Evolutionary conservation across 495 filamentous ascomycete genomes (phyloP).

Genomic region (Tetracladium marchalianum): DNA sequence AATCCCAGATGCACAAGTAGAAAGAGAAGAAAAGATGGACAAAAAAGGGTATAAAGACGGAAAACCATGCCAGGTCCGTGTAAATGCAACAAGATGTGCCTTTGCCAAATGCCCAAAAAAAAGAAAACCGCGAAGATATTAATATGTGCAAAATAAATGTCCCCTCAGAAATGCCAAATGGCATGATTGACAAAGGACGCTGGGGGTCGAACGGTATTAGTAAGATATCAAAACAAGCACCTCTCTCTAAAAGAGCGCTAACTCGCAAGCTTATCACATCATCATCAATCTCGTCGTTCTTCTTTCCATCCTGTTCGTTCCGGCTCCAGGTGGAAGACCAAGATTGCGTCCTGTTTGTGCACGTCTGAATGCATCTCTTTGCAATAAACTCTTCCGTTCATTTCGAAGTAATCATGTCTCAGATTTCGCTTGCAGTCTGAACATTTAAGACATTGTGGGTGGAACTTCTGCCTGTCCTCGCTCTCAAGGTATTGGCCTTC

Average conservation of each 20-base stretch:
- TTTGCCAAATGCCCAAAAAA: background rate
- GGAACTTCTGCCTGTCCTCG: slow-evolving; percentile 66
- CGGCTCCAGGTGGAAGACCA: slow-evolving; percentile 16
- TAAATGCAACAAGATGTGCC: slow-evolving; percentile 5
- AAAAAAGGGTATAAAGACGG: slow-evolving; percentile 9
- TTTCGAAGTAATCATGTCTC: slow-evolving; percentile 54
- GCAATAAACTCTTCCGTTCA: slow-evolving; percentile 53
- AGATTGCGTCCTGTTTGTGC: slow-evolving; percentile 26
- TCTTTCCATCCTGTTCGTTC: slow-evolving; percentile 49
- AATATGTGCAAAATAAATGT: too few species aligned
- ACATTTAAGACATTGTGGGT: slow-evolving; percentile 79
- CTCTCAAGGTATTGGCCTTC: slow-evolving; percentile 95
- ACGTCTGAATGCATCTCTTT: slow-evolving; percentile 71
- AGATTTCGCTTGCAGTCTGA: slow-evolving; percentile 48
- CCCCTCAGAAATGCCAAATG: too few species aligned
- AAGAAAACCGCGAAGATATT: too few species aligned
- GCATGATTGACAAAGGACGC: background rate
- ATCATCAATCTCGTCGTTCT: slow-evolving; percentile 81
- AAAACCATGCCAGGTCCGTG: slow-evolving; percentile 5
- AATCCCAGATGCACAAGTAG: slow-evolving; percentile 5
- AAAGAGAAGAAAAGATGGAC: background rate
- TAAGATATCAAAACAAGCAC: background rate
- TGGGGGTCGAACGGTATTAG: background rate
- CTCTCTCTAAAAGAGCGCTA: too few species aligned
- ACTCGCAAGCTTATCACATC: slow-evolving; percentile 33